phyloP scores from a whole-genome alignment of 768 basidiomycete genomes.

The Hortiboletus campestris region DNA sequence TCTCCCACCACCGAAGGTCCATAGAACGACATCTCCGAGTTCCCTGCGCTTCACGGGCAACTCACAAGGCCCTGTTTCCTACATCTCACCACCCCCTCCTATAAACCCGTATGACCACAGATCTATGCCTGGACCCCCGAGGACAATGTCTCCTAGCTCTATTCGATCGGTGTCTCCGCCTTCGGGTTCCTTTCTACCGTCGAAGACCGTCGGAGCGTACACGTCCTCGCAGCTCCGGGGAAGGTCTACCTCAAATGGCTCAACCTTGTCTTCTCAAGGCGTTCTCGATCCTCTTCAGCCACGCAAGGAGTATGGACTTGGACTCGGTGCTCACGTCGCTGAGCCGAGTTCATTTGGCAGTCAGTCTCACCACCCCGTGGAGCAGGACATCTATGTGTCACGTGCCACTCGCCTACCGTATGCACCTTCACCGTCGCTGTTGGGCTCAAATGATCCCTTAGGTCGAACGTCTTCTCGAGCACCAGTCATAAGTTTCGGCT shows the following conservation, averaged over 20 bases:
- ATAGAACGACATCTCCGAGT: conserved; percentile 25
- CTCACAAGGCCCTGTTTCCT: conserved; percentile 12
- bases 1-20: conserved; percentile 49
- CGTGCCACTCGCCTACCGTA: conserved; percentile 54
- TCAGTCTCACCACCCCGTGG: conserved; percentile 17
- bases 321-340: conserved; percentile 15
- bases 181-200: conserved; percentile 39
- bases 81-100: conserved; percentile 9
- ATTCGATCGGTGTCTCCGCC: conserved; percentile 24
- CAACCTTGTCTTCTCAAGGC: conserved; percentile 36
- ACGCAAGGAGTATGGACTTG: conserved; percentile 31
- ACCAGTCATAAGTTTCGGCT: conserved; percentile 87
- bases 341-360: conserved; percentile 18
- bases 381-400: conserved; percentile 29
- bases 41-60: conserved; percentile 23
- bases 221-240: conserved; percentile 27
- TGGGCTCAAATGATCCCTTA: conserved; percentile 81
- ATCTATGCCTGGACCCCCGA: conserved; percentile 18
- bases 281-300: conserved; percentile 14
- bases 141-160: conserved; percentile 32
- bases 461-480: conserved; percentile 68
- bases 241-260: conserved; percentile 47
- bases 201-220: conserved; percentile 18
- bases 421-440: conserved; percentile 79
- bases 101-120: conserved; percentile 21